Conservation (phyloP, 441 rosid genomes). For the Metrosideros polymorpha region DNA sequence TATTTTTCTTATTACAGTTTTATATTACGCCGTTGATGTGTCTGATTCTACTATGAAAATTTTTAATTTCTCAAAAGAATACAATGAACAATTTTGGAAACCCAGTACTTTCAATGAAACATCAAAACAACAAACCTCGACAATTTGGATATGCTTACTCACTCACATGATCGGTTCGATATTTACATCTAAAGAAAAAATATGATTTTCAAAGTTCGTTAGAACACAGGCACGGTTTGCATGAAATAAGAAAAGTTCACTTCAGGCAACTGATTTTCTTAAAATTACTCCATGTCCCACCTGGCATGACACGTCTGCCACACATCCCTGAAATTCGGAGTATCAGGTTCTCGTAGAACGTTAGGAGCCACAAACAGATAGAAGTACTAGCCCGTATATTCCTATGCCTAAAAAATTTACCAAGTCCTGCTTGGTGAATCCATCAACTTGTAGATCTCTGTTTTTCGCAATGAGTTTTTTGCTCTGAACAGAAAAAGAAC, state of each 20-base stretch:
- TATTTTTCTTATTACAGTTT: too few species aligned
- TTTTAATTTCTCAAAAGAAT: background rate
- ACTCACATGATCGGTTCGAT: background rate
- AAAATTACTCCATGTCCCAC: background rate
- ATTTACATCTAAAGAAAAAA: background rate
- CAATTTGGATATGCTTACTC: background rate
- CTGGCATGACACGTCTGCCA: background rate
- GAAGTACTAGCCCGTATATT: background rate
- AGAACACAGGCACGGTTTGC: background rate
- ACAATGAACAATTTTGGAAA: background rate
- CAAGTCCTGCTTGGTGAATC: background rate
- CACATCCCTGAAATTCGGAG: background rate
- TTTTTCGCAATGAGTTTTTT: background rate
- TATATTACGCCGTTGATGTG: too few species aligned
- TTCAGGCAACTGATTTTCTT: background rate
- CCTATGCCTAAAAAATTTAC: background rate
- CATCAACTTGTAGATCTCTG: background rate
- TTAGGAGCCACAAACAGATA: background rate
- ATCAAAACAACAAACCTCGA: background rate
- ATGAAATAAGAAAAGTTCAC: background rate
- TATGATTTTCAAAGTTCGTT: background rate
- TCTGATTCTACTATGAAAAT: background rate
- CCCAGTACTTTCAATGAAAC: background rate
- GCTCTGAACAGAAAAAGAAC: background rate
- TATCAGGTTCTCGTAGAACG: background rate